phyloP scores from a whole-genome alignment of 2,329 filamentous ascomycete genomes.

The Alternaria triticina region DNA sequence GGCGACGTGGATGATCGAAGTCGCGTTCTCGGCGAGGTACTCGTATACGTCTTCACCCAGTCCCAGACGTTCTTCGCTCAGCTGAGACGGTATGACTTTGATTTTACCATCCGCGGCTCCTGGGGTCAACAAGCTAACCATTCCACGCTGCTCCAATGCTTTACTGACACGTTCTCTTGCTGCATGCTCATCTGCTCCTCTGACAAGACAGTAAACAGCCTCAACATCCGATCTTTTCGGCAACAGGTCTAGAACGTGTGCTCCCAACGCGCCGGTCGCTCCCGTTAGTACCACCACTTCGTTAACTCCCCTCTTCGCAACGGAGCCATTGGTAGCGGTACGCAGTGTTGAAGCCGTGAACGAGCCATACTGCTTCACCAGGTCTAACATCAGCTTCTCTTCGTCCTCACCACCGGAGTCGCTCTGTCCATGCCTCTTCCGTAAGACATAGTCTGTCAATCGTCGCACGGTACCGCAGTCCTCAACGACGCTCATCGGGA shows the following conservation, averaged over 20 bases:
- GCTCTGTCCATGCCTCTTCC: conserved; percentile 48
- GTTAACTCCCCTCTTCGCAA: background rate
- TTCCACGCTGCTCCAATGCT: conserved; percentile 37
- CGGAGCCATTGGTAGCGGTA: conserved; percentile 1
- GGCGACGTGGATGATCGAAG: conserved; percentile 66
- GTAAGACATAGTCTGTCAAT: conserved; percentile 48
- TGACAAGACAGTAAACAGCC: conserved; percentile 64
- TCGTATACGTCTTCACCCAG: conserved; percentile 52
- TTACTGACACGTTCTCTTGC: conserved; percentile 42
- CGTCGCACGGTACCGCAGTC: conserved; percentile 62
- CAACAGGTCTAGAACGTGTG: conserved; percentile 58
- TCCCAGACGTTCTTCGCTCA: conserved; percentile 59
- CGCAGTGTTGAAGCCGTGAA: conserved; percentile 40
- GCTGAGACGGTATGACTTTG: conserved; percentile 55
- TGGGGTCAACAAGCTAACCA: conserved; percentile 29
- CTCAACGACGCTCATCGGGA: conserved; percentile 66
- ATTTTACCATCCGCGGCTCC: conserved; percentile 46
- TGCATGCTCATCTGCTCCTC: conserved; percentile 50
- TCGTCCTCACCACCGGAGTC: conserved; percentile 46
- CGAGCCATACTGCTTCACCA: conserved; percentile 57
- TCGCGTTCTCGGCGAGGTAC: conserved; percentile 52
- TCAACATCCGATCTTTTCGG: conserved; percentile 46
- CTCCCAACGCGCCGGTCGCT: conserved; percentile 59
- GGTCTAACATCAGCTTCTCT: conserved; percentile 50
- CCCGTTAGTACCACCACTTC: conserved; percentile 54